Evolutionary conservation across 495 filamentous ascomycete genomes (phyloP), one percentile per base, ranked within the genome.

Genomic region (Daldinia loculata): DNA sequence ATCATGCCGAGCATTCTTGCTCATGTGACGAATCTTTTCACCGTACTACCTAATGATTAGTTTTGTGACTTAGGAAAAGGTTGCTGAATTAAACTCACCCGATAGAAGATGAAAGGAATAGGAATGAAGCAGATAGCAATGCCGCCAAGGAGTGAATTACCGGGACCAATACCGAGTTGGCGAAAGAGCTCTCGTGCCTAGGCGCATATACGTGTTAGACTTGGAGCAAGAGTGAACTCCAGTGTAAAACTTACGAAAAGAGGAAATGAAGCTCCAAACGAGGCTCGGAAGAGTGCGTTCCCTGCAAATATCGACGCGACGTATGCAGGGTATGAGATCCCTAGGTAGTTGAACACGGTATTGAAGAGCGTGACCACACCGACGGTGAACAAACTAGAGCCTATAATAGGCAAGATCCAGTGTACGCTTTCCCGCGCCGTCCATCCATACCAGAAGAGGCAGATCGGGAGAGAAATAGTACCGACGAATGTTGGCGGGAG

Each of bases 361-460:
- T 89, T 85, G 76, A 89, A 90, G n/a, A 90, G 80, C 4, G 87
- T 69, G 69, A 86, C 69, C 1, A 87, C 79, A 0, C 85, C 86
- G 17, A 87, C 76, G 11, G 83, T 69, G 75, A 90, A 90, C 9
- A 84, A 76, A 12, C 77, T 70, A 0, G 82, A 83, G 6, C 85
- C 88, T 29, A 89, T 70, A 27, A 81, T 68, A 8, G 82, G 77
- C 1, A 83, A 77, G 0, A 83, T 79, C 83, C 83, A 87, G 60
- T 83, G 83, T 9, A 85, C 76, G 1, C 24, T 30, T 0, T 66
- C 70, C 34, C 63, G 71, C 3, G 79, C 71, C 14, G 84, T 84
- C 84, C 84, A 88, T 0, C 80, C 84, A 50, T 84, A 88, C 76
- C 80, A 81, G 55, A 86, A 86, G 0, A 86, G 74, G n/a, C 82